These are phyloP conservation scores for Collybia nuda DNA, from an alignment of 768 basidiomycete species.

Conservation along the genomic window DNA sequence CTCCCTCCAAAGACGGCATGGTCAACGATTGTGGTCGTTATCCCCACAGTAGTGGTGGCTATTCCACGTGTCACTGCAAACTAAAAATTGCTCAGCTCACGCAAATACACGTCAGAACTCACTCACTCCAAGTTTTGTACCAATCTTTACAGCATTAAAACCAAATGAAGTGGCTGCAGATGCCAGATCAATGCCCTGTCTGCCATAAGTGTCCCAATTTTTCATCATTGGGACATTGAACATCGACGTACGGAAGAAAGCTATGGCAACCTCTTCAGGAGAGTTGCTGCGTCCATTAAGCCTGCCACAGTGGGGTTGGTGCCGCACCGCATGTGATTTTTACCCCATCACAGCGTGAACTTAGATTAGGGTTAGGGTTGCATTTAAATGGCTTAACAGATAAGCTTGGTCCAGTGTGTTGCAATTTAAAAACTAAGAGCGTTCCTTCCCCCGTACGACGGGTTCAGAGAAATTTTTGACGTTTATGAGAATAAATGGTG, in stretches of 20 bases:
- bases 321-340: background rate
- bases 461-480: too few species aligned
- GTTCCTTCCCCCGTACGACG: too few species aligned
- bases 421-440: too few species aligned
- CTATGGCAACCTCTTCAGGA: background rate
- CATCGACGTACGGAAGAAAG: constrained; percentile 10
- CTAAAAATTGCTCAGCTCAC: constrained; percentile 29
- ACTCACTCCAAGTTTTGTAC: constrained; percentile 71
- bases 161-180: constrained; percentile 61
- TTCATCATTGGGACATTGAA: constrained; percentile 29
- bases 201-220: constrained; percentile 50
- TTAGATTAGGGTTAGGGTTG: constrained; percentile 4
- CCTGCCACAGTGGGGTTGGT: background rate
- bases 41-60: constrained; percentile 54
- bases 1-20: constrained; percentile 64
- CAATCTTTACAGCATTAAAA: constrained; percentile 65
- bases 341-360: background rate
- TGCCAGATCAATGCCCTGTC: constrained; percentile 67
- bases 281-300: background rate
- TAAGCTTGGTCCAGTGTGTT: too few species aligned
- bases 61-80: constrained; percentile 69
- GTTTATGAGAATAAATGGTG: too few species aligned
- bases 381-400: background rate
- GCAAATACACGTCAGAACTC: background rate
- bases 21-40: constrained; percentile 63